A percentile compares a stretch with the other conserved stretches of the same genome.
Conservation (phyloP, 2,329 filamentous ascomycete species). For the Sphaerulina vaccinii region DNA sequence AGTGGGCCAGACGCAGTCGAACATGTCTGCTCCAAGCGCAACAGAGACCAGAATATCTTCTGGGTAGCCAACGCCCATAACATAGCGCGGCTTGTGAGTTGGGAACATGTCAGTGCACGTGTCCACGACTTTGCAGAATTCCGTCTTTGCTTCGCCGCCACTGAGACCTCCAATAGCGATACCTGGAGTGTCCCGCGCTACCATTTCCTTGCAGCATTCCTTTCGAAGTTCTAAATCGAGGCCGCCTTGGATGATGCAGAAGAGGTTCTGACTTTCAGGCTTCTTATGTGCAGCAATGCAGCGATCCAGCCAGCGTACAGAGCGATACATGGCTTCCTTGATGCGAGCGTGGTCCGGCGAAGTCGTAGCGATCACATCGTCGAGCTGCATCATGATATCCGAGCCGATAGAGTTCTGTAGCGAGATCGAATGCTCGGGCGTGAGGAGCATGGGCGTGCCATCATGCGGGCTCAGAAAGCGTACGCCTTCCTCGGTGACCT, state of each 20-base stretch:
- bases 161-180: constrained; percentile 95
- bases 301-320: constrained; percentile 90
- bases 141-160: constrained; percentile 89
- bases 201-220: constrained; percentile 84
- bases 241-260: constrained; percentile 97
- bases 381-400: constrained; percentile 99
- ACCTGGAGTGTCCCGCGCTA: constrained; percentile 84
- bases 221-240: constrained; percentile 81
- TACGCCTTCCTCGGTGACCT: constrained; percentile 92
- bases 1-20: constrained; percentile 98
- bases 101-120: constrained; percentile 84
- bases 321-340: constrained; percentile 91
- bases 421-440: constrained; percentile 93
- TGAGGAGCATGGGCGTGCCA: constrained; percentile 87
- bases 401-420: constrained; percentile 96
- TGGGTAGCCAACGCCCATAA: constrained; percentile 97
- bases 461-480: constrained; percentile 96
- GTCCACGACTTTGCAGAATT: constrained; percentile 82
- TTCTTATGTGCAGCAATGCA: constrained; percentile 89
- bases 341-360: constrained; percentile 86
- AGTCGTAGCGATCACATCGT: constrained; percentile 95
- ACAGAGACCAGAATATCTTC: constrained; percentile 93
- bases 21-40: constrained; percentile 96
- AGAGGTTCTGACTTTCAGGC: constrained; percentile 82
- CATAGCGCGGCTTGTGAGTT: constrained; percentile 91